A percentile compares a stretch with the other conserved stretches of the same genome.
Conservation (phyloP, 768 basidiomycete genomes). For the Exidia glandulosa region DNA sequence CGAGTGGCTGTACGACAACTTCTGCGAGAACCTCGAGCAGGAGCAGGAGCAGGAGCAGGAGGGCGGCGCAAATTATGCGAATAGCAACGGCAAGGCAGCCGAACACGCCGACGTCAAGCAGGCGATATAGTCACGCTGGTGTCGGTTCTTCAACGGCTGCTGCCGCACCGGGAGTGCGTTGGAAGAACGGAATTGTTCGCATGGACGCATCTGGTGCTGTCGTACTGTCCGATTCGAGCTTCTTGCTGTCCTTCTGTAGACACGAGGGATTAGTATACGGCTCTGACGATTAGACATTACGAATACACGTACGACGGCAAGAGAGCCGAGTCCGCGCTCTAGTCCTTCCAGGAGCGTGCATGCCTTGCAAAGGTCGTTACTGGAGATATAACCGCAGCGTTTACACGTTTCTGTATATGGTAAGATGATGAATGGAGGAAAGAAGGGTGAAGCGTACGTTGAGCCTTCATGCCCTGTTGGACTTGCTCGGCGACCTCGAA, state of each 20-base stretch:
- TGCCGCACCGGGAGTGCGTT: not conserved
- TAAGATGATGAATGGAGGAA: constrained; percentile 2
- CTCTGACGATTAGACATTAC: not conserved
- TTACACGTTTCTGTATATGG: constrained; percentile 64
- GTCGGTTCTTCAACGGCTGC: too few species aligned
- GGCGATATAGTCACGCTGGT: not conserved
- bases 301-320: constrained; percentile 19
- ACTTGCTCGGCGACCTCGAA: constrained; percentile 80
- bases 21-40: constrained; percentile 3
- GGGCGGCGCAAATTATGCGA: not conserved
- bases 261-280: not conserved
- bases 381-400: constrained; percentile 91
- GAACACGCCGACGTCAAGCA: not conserved
- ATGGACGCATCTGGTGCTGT: not conserved
- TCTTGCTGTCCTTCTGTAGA: not conserved
- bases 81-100: not conserved
- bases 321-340: constrained; percentile 60
- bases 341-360: constrained; percentile 85
- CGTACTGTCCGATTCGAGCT: not conserved
- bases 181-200: constrained; percentile 4
- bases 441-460: constrained; percentile 48
- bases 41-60: not conserved
- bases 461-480: constrained; percentile 70
- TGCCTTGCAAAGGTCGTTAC: constrained; percentile 93
- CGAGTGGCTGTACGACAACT: constrained; percentile 38